Conservation (phyloP, 148 eudicot genomes). For the Vaccinium corymbosum region DNA sequence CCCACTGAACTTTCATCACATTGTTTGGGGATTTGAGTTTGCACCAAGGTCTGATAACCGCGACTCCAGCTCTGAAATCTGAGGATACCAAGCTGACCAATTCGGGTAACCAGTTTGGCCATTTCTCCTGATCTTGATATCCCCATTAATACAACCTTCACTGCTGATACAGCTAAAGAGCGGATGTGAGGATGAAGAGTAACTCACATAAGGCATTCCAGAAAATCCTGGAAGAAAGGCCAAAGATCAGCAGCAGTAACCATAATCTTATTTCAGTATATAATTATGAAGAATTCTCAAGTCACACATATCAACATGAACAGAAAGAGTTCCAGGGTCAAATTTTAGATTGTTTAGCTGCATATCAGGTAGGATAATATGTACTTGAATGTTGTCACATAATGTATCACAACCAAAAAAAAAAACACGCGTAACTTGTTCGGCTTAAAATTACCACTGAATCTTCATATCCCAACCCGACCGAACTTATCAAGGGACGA, state of each 20-base stretch:
- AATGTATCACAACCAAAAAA: too few relatives aligned
- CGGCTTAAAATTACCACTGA: too few relatives aligned
- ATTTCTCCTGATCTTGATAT: slow-evolving; percentile 13
- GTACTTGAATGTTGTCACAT: not conserved
- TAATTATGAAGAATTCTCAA: not conserved
- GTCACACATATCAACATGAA: not conserved
- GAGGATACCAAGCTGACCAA: slow-evolving; percentile 18
- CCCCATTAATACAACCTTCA: not conserved
- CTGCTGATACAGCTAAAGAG: not conserved
- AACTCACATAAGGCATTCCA: not conserved
- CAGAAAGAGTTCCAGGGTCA: not conserved
- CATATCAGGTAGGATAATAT: not conserved
- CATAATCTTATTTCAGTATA: not conserved
- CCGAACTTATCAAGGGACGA: too few relatives aligned
- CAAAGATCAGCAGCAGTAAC: not conserved
- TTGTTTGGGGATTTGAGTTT: slow-evolving; percentile 8
- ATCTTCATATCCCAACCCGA: too few relatives aligned
- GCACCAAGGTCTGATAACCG: slow-evolving; percentile 18
- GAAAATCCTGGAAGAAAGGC: slow-evolving; percentile 8
- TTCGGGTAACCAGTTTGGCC: slow-evolving; percentile 23
- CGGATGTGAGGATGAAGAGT: not conserved
- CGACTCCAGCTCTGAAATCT: slow-evolving; percentile 22
- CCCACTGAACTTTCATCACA: not conserved
- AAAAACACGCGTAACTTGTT: too few relatives aligned
- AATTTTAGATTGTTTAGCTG: too few relatives aligned